Conservation (phyloP, 83 land plant genomes). For the Picea abies region DNA sequence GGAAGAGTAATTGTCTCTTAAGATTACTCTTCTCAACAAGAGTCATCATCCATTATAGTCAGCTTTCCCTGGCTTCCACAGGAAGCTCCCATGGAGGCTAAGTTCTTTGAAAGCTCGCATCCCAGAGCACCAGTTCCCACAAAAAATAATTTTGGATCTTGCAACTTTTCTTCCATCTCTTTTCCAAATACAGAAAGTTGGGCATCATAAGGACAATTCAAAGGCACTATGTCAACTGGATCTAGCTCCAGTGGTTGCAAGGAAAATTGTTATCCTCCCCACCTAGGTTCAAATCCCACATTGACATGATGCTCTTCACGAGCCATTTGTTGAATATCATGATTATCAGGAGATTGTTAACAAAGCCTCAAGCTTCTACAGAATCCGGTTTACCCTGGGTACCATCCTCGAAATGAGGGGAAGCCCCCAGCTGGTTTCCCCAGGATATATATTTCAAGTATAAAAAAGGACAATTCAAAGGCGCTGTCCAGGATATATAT, state of each 20-base stretch:
- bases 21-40: slow-evolving; percentile 96
- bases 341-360: too few relatives aligned
- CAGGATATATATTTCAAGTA: too few relatives aligned
- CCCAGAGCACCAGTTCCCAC: slow-evolving; percentile 98
- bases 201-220: slow-evolving; percentile 75
- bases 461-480: slow-evolving; percentile 30
- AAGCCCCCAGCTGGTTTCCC: too few relatives aligned
- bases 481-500: slow-evolving; percentile 9
- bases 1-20: slow-evolving; percentile 89
- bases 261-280: too few relatives aligned
- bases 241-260: too few relatives aligned
- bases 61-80: slow-evolving; percentile 80
- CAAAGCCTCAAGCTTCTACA: too few relatives aligned
- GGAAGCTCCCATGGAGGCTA: slow-evolving; percentile 92
- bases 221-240: slow-evolving; percentile 49
- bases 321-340: too few relatives aligned
- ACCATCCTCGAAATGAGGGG: too few relatives aligned
- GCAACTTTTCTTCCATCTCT: slow-evolving; percentile 70
- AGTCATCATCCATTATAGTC: slow-evolving; percentile 87
- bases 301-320: too few relatives aligned
- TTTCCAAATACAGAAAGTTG: slow-evolving; percentile 94
- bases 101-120: slow-evolving; percentile 89
- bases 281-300: too few relatives aligned
- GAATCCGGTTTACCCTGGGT: too few relatives aligned
- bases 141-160: slow-evolving; percentile 75